Base-by-base conservation (phyloP, 2,329 filamentous ascomycete genomes). In the Aspergillus unguis region DNA sequence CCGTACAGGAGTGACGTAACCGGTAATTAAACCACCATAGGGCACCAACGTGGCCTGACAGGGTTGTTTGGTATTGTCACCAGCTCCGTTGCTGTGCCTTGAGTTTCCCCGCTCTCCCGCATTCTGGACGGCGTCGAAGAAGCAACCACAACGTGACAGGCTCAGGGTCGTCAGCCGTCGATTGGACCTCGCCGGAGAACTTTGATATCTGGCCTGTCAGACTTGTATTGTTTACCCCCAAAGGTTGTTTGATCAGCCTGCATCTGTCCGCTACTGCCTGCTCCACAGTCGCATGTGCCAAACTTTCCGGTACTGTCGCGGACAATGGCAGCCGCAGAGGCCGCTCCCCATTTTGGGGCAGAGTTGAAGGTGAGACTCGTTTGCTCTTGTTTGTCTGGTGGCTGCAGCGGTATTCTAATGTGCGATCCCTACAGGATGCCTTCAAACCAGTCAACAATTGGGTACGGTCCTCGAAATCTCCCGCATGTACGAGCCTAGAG, bases 381-480 rank as follows among this genome's bases (percentile, higher is more conserved):
- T 26, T 7, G 4, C 2, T 3, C 17, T 27, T 11, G 9, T 44
- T n/a, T 11, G 28, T 35, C 25, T 8, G 1, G 8, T 27, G 10
- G 27, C 26, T 17, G 1, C 17, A 17, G 17, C 17, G 17, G 6
- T 33, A 45, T 57, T 75, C 61, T 61, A 59, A 65, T 49, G 17
- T 29, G 27, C 9, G 58, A 29, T 52, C 38, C 47, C n/a, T 37
- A 53, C 67, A 96, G 90, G 94, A 99, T 85, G 90, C 88, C 68
- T 99, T 96, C 81, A 96, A 95, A 75, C 85, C 90, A 17, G 91
- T 95, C 70, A 96, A 92, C 75, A 84, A 82, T 65, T 99, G 94
- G 94, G 83, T 85, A 78, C 61, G 75, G 65, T 44, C 40, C 32
- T 31, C 52, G 57, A 41, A 38, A 26, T 37, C 42, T 57, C 38